A percentile compares a stretch with the other conserved stretches of the same genome.
phyloP scores from a whole-genome alignment of 495 filamentous ascomycete genomes.

The Parmelia sp. region DNA sequence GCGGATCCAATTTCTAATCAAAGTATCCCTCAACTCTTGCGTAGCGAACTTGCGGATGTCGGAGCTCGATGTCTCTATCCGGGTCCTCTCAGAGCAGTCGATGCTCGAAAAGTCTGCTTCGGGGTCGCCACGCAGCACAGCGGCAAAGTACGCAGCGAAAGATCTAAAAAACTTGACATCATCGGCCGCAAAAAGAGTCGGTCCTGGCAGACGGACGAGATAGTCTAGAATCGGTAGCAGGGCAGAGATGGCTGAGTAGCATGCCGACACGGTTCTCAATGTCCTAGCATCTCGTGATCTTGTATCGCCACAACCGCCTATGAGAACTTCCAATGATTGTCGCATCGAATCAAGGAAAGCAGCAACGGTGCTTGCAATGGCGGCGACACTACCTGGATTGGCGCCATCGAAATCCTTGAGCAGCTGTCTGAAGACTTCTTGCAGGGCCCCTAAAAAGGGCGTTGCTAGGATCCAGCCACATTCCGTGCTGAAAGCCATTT shows the following conservation, averaged over 20 bases:
- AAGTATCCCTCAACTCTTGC: constrained; percentile 28
- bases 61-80: not conserved
- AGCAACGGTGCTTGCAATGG: constrained; percentile 40
- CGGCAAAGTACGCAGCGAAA: constrained; percentile 31
- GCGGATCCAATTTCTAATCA: constrained; percentile 33
- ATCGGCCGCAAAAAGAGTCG: constrained; percentile 23
- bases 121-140: constrained; percentile 18
- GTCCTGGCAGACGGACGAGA: constrained; percentile 36
- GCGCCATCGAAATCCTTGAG: constrained; percentile 45
- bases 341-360: constrained; percentile 40
- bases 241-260: constrained; percentile 43
- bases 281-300: constrained; percentile 33
- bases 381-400: constrained; percentile 37
- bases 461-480: constrained; percentile 54
- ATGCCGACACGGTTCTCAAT: constrained; percentile 36
- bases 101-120: not conserved
- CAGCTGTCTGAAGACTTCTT: constrained; percentile 41
- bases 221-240: constrained; percentile 49
- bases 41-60: constrained; percentile 28
- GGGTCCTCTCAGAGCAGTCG: not conserved
- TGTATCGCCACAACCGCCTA: constrained; percentile 33
- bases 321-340: constrained; percentile 33
- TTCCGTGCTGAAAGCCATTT: constrained; percentile 39
- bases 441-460: constrained; percentile 49
- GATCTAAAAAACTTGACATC: constrained; percentile 34